phyloP scores from a whole-genome alignment of 495 filamentous ascomycete genomes.

The Chlorociboria aeruginascens region DNA sequence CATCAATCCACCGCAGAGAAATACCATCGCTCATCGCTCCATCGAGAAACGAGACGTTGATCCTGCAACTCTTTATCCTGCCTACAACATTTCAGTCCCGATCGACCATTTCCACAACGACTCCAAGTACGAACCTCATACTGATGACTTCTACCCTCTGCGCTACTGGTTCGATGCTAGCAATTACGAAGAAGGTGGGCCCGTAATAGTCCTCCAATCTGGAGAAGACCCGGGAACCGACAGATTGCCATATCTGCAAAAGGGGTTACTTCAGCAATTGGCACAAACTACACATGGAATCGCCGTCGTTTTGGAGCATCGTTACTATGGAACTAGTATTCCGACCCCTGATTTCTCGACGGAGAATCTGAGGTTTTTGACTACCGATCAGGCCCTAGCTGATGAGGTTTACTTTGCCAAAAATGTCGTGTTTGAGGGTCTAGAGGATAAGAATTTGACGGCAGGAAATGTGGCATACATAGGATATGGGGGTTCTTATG shows the following conservation, averaged over 20 bases:
- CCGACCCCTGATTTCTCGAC: conserved; percentile 46
- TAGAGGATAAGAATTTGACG: conserved; percentile 49
- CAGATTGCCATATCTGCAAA: conserved; percentile 53
- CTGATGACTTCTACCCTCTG: conserved; percentile 41
- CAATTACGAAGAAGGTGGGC: conserved; percentile 56
- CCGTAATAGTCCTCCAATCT: conserved; percentile 56
- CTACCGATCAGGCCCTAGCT: conserved; percentile 62
- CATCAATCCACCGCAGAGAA: conserved; percentile 1
- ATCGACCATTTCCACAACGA: conserved; percentile 70
- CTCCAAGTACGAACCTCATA: conserved; percentile 55
- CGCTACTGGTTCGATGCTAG: conserved; percentile 64
- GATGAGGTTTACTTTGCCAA: conserved; percentile 62
- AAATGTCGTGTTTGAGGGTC: conserved; percentile 49
- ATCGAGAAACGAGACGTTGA: conserved; percentile 22
- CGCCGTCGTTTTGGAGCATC: conserved; percentile 65
- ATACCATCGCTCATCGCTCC: conserved; percentile 7
- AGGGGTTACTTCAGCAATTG: conserved; percentile 54
- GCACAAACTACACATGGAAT: conserved; percentile 51
- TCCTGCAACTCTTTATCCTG: conserved; percentile 36
- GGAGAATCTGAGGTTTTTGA: conserved; percentile 58
- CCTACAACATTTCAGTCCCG: conserved; percentile 51
- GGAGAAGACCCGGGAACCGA: conserved; percentile 48
- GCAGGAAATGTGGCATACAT: conserved; percentile 49
- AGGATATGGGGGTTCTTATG: conserved; percentile 64
- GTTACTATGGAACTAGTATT: conserved; percentile 57